phyloP scores from a whole-genome alignment of 2,329 filamentous ascomycete species.

The Trichophyton rubrum region DNA sequence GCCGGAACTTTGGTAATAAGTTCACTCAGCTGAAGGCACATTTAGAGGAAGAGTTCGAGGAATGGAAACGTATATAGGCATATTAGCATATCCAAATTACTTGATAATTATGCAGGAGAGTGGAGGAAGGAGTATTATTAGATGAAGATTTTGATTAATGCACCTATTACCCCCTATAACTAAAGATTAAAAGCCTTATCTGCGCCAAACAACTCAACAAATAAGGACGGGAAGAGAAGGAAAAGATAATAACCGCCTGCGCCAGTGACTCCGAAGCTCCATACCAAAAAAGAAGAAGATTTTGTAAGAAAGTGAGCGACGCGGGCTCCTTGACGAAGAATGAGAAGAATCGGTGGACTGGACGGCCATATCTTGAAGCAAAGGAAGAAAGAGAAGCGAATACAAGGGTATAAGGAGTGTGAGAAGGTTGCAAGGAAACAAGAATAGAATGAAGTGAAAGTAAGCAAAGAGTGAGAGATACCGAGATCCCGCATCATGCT shows the following conservation, averaged over 20 bases:
- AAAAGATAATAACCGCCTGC: neutral
- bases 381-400: neutral
- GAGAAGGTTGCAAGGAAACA: neutral
- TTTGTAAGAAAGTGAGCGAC: neutral
- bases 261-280: conserved; percentile 1
- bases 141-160: conserved; percentile 3
- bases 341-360: neutral
- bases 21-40: conserved; percentile 67
- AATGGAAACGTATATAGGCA: conserved; percentile 54
- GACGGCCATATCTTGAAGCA: neutral
- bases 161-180: conserved; percentile 2
- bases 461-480: neutral
- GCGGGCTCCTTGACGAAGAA: neutral
- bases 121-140: neutral
- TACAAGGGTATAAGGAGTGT: conserved; percentile 5
- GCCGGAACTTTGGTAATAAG: conserved; percentile 56
- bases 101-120: too few species aligned
- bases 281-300: conserved; percentile 3
- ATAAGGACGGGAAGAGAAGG: neutral
- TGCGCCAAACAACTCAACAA: conserved; percentile 5
- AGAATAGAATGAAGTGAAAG: neutral
- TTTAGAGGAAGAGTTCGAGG: conserved; percentile 58
- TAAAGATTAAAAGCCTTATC: conserved; percentile 7
- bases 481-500: neutral
- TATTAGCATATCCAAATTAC: neutral